A percentile compares a stretch with the other conserved stretches of the same genome.
Evolutionary conservation across 306 rosid genomes (phyloP).

Genomic region (Citrullus colocynthis): DNA sequence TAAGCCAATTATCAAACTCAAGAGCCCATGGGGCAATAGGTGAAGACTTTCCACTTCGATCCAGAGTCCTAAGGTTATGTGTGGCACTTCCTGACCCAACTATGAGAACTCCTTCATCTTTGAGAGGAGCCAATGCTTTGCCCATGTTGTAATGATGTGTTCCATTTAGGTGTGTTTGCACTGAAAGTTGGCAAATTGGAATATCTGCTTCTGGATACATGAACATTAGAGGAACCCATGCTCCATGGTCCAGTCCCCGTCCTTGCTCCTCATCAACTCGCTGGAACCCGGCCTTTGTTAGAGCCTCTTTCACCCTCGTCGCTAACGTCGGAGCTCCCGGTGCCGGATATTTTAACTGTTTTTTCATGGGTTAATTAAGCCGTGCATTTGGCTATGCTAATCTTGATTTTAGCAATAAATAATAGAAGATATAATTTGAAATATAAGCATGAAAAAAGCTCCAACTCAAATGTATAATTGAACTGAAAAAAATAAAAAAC

Average conservation of each 20-base stretch:
- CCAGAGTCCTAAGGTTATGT: slow-evolving; percentile 45
- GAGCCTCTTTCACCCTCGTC: slow-evolving; percentile 52
- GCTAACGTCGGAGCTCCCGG: slow-evolving; percentile 68
- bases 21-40: slow-evolving; percentile 41
- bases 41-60: neutral
- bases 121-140: slow-evolving; percentile 64
- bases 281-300: slow-evolving; percentile 26
- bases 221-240: slow-evolving; percentile 69
- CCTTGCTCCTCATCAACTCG: slow-evolving; percentile 45
- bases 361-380: neutral
- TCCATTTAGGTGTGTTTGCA: slow-evolving; percentile 42
- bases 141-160: slow-evolving; percentile 56
- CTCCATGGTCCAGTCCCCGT: slow-evolving; percentile 84
- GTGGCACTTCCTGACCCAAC: slow-evolving; percentile 76
- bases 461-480: too few species aligned
- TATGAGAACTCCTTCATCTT: slow-evolving; percentile 60
- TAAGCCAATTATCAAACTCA: slow-evolving; percentile 74
- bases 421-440: too few species aligned
- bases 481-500: too few species aligned
- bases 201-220: slow-evolving; percentile 84
- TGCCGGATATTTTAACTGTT: slow-evolving; percentile 64
- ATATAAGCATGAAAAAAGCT: too few species aligned
- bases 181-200: slow-evolving; percentile 74
- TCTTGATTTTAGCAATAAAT: too few species aligned
- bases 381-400: neutral